Evolutionary conservation across 2,329 filamentous ascomycete genomes (phyloP).

Genomic region (Aspergillus brunneoviolaceus): DNA sequence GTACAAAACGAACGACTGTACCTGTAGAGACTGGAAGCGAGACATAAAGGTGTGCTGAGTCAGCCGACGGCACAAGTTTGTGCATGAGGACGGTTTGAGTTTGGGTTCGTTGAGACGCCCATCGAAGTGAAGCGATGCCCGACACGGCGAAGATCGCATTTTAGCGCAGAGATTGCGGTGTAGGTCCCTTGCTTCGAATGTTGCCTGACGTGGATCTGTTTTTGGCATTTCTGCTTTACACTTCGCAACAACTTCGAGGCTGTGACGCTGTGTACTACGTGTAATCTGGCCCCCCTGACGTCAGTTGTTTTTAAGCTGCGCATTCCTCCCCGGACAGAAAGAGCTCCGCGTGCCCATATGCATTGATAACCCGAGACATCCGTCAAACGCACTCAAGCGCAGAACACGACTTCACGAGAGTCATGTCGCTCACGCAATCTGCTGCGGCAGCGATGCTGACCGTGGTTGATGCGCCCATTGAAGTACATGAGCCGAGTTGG

Average conservation of each 20-base stretch:
- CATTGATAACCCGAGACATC: constrained; percentile 9
- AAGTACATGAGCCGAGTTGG: constrained; percentile 25
- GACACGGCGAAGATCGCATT: constrained; percentile 7
- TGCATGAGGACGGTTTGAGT: constrained; percentile 4
- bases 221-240: not conserved
- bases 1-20: not conserved
- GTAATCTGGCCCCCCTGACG: constrained; percentile 22
- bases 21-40: not conserved
- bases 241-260: not conserved
- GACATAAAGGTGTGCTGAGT: constrained; percentile 15
- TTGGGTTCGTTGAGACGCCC: constrained; percentile 14
- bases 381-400: not conserved
- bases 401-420: constrained; percentile 7
- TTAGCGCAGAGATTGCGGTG: constrained; percentile 7
- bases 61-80: constrained; percentile 15
- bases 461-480: constrained; percentile 21
- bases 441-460: constrained; percentile 24
- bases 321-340: constrained; percentile 6
- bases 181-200: not conserved
- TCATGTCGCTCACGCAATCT: constrained; percentile 34
- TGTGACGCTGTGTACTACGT: constrained; percentile 6
- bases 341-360: constrained; percentile 16
- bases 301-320: constrained; percentile 24
- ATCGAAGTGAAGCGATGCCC: constrained; percentile 9
- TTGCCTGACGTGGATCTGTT: not conserved